A percentile compares a stretch with the other conserved stretches of the same genome.
Evolutionary conservation across 805 yeast species (phyloP).

Genomic region (Cyberlindnera euphorbiiphila): DNA sequence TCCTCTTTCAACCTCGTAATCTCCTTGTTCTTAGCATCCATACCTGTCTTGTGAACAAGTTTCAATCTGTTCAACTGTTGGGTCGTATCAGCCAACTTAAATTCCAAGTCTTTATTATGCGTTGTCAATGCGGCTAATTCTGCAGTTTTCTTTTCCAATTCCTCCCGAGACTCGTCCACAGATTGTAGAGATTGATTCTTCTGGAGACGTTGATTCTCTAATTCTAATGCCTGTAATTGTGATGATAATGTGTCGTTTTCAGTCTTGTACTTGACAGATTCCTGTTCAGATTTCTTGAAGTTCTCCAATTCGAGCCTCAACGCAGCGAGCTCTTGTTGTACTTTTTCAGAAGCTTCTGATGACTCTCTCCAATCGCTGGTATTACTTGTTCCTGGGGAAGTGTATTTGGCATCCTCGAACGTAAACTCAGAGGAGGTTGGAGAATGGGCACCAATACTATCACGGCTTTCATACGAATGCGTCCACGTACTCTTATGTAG

Average conservation of each 20-base stretch:
- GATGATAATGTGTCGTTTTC: too few species aligned
- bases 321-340: conserved; percentile 4
- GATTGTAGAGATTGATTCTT: not conserved
- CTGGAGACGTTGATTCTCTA: too few species aligned
- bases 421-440: conserved; percentile 12
- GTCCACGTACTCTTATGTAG: conserved; percentile 15
- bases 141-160: not conserved
- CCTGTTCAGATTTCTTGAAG: conserved; percentile 10
- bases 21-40: conserved; percentile 15
- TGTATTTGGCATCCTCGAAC: conserved; percentile 7
- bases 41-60: conserved; percentile 13
- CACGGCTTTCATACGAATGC: not conserved
- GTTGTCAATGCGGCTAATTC: conserved; percentile 3
- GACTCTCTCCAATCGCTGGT: conserved; percentile 13
- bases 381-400: conserved; percentile 17
- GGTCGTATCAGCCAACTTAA: conserved; percentile 8
- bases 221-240: too few species aligned
- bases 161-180: not conserved
- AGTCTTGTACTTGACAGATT: conserved; percentile 6
- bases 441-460: conserved; percentile 10
- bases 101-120: conserved; percentile 11
- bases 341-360: not conserved
- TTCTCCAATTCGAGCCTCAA: conserved; percentile 13
- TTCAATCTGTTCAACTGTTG: conserved; percentile 14
- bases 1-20: conserved; percentile 13